These are phyloP conservation scores for Populus nigra DNA, from an alignment of 345 rosid species.

Conservation along the genomic window DNA sequence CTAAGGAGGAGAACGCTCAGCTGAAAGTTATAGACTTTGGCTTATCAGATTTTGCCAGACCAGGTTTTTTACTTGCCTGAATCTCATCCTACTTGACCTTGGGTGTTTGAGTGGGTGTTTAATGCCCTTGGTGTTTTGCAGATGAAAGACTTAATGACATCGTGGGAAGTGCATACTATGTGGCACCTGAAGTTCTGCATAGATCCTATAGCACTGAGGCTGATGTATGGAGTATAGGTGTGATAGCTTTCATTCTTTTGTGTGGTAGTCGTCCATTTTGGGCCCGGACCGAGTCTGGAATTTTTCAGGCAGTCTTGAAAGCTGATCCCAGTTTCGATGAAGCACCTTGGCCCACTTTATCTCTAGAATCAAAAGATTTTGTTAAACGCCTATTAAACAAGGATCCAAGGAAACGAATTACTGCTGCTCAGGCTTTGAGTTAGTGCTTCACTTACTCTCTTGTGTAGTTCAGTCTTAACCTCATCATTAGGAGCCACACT, in stretches of 20 bases:
- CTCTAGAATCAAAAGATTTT: constrained; percentile 85
- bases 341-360: constrained; percentile 85
- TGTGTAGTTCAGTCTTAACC: constrained; percentile 9
- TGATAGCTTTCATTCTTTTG: constrained; percentile 85
- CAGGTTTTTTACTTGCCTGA: constrained; percentile 52
- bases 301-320: constrained; percentile 83
- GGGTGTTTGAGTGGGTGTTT: constrained; percentile 7
- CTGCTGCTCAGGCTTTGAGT: constrained; percentile 95
- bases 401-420: constrained; percentile 86
- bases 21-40: constrained; percentile 96
- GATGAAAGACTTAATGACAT: constrained; percentile 95
- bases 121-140: constrained; percentile 33
- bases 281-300: constrained; percentile 96
- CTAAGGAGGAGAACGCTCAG: constrained; percentile 81
- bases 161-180: constrained; percentile 95
- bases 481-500: constrained; percentile 13
- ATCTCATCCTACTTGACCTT: constrained; percentile 6
- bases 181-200: constrained; percentile 97
- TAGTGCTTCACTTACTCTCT: constrained; percentile 35
- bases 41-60: constrained; percentile 90
- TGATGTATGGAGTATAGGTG: constrained; percentile 99
- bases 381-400: constrained; percentile 73
- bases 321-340: constrained; percentile 86
- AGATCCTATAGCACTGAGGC: constrained; percentile 93
- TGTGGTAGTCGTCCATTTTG: constrained; percentile 98